phyloP scores from a whole-genome alignment of 371 early-diverging fungal genomes.

The Apophysomyces ossiformis region DNA sequence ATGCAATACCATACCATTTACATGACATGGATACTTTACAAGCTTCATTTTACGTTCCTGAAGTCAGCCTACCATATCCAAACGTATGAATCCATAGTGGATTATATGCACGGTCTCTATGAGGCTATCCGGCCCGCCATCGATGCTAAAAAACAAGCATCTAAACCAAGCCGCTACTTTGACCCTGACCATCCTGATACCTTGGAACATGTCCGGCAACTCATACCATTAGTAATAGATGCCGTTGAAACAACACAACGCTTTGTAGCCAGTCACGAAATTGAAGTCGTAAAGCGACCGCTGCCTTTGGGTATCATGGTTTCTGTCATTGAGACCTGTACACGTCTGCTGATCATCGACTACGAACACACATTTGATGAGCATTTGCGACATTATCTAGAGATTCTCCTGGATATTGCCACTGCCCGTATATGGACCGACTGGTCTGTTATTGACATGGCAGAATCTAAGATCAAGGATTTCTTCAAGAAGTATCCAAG shows the following conservation, averaged over 20 bases:
- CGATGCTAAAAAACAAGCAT: no score
- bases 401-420: neutral
- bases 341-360: conserved; percentile 20
- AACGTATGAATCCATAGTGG: neutral
- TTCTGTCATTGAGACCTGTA: conserved; percentile 18
- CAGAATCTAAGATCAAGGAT: conserved; percentile 1
- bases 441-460: conserved; percentile 16
- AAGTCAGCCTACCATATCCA: conserved; percentile 2
- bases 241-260: conserved; percentile 3
- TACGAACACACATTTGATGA: conserved; percentile 19
- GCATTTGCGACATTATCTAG: conserved; percentile 7
- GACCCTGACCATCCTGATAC: conserved; percentile 13
- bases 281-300: neutral
- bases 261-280: conserved; percentile 5
- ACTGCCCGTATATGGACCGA: conserved; percentile 10
- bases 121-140: neutral
- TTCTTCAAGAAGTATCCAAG: conserved; percentile 17
- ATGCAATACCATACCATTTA: conserved; percentile 31
- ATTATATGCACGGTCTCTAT: neutral
- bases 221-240: conserved; percentile 13
- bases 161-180: conserved; percentile 3
- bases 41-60: conserved; percentile 33
- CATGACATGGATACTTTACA: conserved; percentile 24
- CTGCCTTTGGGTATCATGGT: conserved; percentile 17
- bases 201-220: conserved; percentile 10